A percentile compares a stretch with the other conserved stretches of the same genome.
Evolutionary conservation across 164 flowering plant genomes (phyloP).

Genomic region (Piper longum): DNA sequence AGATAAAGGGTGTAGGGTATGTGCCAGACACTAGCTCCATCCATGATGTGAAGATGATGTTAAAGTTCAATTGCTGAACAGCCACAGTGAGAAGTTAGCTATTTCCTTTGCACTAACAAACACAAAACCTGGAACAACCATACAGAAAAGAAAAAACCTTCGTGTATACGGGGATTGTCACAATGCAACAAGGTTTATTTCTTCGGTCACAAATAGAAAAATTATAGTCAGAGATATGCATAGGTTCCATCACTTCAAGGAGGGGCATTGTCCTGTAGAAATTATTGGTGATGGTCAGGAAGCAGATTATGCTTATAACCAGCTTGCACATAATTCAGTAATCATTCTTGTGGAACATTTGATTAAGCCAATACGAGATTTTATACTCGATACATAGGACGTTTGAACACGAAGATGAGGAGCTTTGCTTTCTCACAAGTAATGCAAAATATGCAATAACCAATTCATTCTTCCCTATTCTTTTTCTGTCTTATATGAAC

Average conservation of each 20-base stretch:
- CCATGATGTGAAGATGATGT: conserved; percentile 79
- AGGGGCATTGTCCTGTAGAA: conserved; percentile 71
- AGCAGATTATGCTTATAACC: no score
- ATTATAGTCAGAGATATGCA: conserved; percentile 71
- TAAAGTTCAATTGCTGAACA: conserved; percentile 54
- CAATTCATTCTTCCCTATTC: no score
- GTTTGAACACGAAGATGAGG: no score
- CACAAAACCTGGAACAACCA: conserved; percentile 57
- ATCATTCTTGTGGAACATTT: no score
- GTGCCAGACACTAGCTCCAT: conserved; percentile 62
- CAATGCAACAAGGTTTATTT: conserved; percentile 50
- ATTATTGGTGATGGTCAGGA: conserved; percentile 49
- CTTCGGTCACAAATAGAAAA: conserved; percentile 61
- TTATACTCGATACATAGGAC: no score
- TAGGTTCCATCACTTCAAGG: conserved; percentile 71
- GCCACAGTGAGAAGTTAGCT: conserved; percentile 86
- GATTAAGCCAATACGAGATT: no score
- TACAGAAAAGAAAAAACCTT: conserved; percentile 74
- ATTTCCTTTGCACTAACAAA: conserved; percentile 72
- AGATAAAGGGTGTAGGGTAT: conserved; percentile 67
- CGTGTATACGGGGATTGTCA: conserved; percentile 88
- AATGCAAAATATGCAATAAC: no score
- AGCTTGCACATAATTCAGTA: no score
- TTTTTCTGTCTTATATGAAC: no score
- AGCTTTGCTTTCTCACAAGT: no score